These are phyloP conservation scores for Xylona heveae DNA, from an alignment of 495 filamentous ascomycete species.

Conservation along the genomic window DNA sequence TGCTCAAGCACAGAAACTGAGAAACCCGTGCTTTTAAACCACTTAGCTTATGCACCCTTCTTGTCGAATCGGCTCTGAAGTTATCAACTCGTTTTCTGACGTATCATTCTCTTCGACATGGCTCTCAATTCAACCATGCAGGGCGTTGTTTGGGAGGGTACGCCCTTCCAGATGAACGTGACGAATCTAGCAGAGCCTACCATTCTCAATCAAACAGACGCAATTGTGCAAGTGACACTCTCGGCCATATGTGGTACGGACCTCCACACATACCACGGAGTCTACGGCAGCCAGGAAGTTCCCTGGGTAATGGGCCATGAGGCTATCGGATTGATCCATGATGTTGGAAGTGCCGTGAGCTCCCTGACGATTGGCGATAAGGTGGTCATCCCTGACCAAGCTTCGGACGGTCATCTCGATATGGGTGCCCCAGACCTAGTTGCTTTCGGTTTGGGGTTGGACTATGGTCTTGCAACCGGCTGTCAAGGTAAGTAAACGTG, in stretches of 20 bases:
- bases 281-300: slow-evolving; percentile 4
- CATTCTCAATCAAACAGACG: slow-evolving; percentile 11
- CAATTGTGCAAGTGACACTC: slow-evolving; percentile 17
- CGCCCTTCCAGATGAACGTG: too few relatives aligned
- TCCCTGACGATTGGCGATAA: slow-evolving; percentile 15
- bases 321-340: slow-evolving; percentile 17
- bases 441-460: too few relatives aligned
- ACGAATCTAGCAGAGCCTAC: slow-evolving; percentile 8
- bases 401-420: slow-evolving; percentile 2
- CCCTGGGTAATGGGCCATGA: slow-evolving; percentile 19
- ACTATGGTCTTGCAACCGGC: too few relatives aligned
- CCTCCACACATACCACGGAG: slow-evolving; percentile 12
- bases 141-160: too few relatives aligned
- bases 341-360: slow-evolving; percentile 13
- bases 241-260: slow-evolving; percentile 17
- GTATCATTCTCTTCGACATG: too few relatives aligned
- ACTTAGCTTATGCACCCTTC: too few relatives aligned
- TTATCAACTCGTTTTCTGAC: too few relatives aligned
- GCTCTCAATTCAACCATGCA: too few relatives aligned
- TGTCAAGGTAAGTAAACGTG: too few relatives aligned
- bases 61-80: too few relatives aligned
- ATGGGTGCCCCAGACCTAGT: neutral
- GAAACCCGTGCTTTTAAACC: too few relatives aligned
- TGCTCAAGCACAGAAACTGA: too few relatives aligned
- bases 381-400: slow-evolving; percentile 16